Evolutionary conservation across 2,329 filamentous ascomycete species (phyloP).

Genomic region (Penicillium janthinellum): DNA sequence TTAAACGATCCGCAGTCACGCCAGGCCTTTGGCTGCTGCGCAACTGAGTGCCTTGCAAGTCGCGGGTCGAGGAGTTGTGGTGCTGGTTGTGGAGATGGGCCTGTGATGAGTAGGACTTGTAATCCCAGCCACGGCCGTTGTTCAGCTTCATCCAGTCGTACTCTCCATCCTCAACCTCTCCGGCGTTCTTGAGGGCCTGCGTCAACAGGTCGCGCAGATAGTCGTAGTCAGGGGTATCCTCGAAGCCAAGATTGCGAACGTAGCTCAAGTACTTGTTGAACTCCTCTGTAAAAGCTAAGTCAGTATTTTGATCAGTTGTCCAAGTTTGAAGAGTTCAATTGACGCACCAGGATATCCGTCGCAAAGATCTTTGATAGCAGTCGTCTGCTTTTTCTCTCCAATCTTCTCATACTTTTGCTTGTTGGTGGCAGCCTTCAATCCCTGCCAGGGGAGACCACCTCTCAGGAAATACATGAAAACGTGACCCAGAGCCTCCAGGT

Average conservation of each 20-base stretch:
- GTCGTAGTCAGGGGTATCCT: constrained; percentile 98
- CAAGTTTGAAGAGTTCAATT: background rate
- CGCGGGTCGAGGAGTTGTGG: constrained; percentile 80
- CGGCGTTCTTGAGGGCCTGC: constrained; percentile 89
- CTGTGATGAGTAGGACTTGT: constrained; percentile 68
- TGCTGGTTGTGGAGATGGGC: constrained; percentile 77
- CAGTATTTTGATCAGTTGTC: constrained; percentile 4
- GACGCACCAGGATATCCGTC: constrained; percentile 79
- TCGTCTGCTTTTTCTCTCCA: constrained; percentile 99
- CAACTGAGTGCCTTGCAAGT: constrained; percentile 71
- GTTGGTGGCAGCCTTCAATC: constrained; percentile 68
- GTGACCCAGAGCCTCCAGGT: constrained; percentile 80
- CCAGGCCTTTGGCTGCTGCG: constrained; percentile 61
- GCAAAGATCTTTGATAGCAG: constrained; percentile 92
- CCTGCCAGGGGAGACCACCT: constrained; percentile 68
- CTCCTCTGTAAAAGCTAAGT: constrained; percentile 64
- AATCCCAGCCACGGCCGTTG: constrained; percentile 91
- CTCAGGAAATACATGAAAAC: constrained; percentile 71
- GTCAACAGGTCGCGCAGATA: constrained; percentile 96
- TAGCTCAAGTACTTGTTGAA: constrained; percentile 98
- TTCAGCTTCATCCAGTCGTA: constrained; percentile 99
- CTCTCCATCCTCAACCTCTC: constrained; percentile 94
- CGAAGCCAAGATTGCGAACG: constrained; percentile 95
- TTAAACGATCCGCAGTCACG: constrained; percentile 85
- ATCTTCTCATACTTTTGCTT: constrained; percentile 99